These are phyloP conservation scores for Diphasiastrum complanatum DNA, from an alignment of 83 land plant species.

Conservation along the genomic window DNA sequence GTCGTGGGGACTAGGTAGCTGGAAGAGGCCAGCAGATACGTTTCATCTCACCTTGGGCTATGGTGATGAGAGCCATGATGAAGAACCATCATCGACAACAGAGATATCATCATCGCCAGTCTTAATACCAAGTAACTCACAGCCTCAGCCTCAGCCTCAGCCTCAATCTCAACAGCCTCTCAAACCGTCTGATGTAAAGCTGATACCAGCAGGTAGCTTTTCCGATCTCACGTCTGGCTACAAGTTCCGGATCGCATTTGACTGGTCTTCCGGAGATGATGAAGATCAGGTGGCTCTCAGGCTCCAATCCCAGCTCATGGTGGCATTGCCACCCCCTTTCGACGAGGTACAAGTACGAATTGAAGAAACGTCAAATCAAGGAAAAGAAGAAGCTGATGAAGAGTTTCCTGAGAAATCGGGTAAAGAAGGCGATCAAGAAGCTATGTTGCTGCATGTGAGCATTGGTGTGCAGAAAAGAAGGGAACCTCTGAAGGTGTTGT, in stretches of 20 bases:
- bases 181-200: too few relatives aligned
- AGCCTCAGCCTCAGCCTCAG: conserved; percentile 7
- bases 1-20: conserved; percentile 86
- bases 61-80: conserved; percentile 37
- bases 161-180: conserved; percentile 19
- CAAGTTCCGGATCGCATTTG: conserved; percentile 57
- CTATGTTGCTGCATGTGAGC: conserved; percentile 36
- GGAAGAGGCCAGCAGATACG: conserved; percentile 84
- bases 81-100: neutral
- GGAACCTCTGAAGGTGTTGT: conserved; percentile 66
- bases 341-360: conserved; percentile 47
- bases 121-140: conserved; percentile 3
- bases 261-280: conserved; percentile 86
- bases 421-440: conserved; percentile 15
- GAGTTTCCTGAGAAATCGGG: too few relatives aligned
- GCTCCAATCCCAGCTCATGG: conserved; percentile 94
- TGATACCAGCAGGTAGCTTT: conserved; percentile 3
- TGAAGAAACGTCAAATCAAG: neutral
- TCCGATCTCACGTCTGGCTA: conserved; percentile 22
- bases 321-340: conserved; percentile 80
- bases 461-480: conserved; percentile 68
- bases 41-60: conserved; percentile 69
- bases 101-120: neutral
- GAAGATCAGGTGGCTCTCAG: conserved; percentile 90
- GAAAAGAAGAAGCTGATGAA: neutral